These are phyloP conservation scores for Streptanthus diversifolius DNA, from an alignment of 345 rosid species.

Conservation along the genomic window DNA sequence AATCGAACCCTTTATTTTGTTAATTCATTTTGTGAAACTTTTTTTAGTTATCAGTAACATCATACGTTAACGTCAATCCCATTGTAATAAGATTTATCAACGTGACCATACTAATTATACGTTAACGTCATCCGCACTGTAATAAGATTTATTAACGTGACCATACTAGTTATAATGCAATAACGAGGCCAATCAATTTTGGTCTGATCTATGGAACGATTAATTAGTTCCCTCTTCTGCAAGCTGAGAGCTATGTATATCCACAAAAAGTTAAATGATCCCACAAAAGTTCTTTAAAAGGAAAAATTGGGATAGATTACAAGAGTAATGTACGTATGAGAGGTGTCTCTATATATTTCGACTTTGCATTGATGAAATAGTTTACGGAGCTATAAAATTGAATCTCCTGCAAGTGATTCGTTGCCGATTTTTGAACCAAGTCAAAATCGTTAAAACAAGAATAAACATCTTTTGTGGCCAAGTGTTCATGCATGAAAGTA, in stretches of 20 bases:
- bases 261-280: background rate
- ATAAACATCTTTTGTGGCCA: background rate
- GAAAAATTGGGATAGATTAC: background rate
- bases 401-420: background rate
- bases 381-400: background rate
- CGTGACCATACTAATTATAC: constrained; percentile 18
- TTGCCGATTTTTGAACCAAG: background rate
- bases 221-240: constrained; percentile 15
- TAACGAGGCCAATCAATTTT: constrained; percentile 5
- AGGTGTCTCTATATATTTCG: background rate
- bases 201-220: constrained; percentile 6
- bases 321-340: background rate
- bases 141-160: constrained; percentile 27
- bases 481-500: background rate
- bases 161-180: constrained; percentile 3
- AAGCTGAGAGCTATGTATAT: constrained; percentile 20
- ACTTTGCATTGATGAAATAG: background rate
- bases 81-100: constrained; percentile 20
- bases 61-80: constrained; percentile 32
- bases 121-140: constrained; percentile 27
- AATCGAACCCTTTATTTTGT: background rate
- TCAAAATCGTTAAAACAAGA: background rate
- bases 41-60: constrained; percentile 28
- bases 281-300: background rate
- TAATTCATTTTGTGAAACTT: background rate